phyloP scores from a whole-genome alignment of 2,329 filamentous ascomycete genomes.

The Venturia effusa region DNA sequence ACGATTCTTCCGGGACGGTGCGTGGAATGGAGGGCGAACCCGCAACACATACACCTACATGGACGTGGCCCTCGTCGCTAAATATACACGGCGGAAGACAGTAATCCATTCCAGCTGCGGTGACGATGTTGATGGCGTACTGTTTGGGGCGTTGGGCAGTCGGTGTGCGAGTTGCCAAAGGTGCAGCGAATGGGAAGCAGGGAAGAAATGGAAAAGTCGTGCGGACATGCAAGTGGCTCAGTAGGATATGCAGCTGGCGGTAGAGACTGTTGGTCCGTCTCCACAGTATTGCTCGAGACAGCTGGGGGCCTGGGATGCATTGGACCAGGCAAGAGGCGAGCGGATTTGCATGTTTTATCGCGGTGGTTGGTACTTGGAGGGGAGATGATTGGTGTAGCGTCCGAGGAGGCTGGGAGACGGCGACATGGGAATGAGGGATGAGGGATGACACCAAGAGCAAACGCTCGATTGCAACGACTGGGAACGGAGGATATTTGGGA shows the following conservation, averaged over 20 bases:
- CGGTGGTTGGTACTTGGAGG: background rate
- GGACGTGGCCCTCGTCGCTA: background rate
- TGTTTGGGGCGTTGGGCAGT: background rate
- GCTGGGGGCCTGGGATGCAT: background rate
- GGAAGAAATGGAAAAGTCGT: background rate
- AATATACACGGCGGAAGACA: background rate
- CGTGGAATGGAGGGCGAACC: background rate
- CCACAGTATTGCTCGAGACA: background rate
- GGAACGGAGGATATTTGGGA: background rate
- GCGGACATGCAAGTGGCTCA: background rate
- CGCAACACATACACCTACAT: background rate
- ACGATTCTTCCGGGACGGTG: constrained; percentile 1
- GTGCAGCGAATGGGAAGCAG: background rate
- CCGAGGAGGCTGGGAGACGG: background rate
- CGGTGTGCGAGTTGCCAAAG: background rate
- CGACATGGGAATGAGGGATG: background rate
- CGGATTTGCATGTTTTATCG: background rate
- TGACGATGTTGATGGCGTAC: background rate
- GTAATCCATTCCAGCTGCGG: background rate
- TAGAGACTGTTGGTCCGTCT: background rate
- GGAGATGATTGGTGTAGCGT: too few species aligned
- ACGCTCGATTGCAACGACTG: background rate
- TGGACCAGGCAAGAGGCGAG: background rate
- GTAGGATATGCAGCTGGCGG: background rate
- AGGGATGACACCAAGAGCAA: too few species aligned